A percentile compares a stretch with the other conserved stretches of the same genome.
phyloP scores from a whole-genome alignment of 805 yeast genomes.

The Candida pseudofarinosa region DNA sequence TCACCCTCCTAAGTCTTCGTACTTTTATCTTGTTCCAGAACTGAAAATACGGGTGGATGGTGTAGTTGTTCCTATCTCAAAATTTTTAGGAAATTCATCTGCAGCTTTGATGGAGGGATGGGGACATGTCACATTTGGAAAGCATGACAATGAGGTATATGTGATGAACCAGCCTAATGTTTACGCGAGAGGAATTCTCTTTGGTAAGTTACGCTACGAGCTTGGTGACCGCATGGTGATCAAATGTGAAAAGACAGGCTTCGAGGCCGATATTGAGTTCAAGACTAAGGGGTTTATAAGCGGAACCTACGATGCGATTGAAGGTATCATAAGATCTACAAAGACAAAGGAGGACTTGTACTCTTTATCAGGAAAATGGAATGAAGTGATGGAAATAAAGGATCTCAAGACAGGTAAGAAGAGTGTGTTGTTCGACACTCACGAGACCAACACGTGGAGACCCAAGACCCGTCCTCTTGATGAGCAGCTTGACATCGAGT shows the following conservation, averaged over 20 bases:
- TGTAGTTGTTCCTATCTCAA: slow-evolving; percentile 77
- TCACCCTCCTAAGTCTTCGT: slow-evolving; percentile 97
- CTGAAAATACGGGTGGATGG: slow-evolving; percentile 85
- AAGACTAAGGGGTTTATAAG: slow-evolving; percentile 92
- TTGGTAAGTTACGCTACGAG: slow-evolving; percentile 87
- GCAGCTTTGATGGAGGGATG: slow-evolving; percentile 97
- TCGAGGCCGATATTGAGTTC: slow-evolving; percentile 81
- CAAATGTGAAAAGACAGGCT: slow-evolving; percentile 54
- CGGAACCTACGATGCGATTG: slow-evolving; percentile 87
- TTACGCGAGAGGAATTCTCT: slow-evolving; percentile 88
- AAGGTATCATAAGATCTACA: slow-evolving; percentile 55
- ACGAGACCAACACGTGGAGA: slow-evolving; percentile 43
- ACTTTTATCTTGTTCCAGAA: slow-evolving; percentile 83
- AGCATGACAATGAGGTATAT: slow-evolving; percentile 65
- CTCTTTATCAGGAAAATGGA: slow-evolving; percentile 89
- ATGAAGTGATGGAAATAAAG: slow-evolving; percentile 72
- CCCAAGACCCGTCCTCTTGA: slow-evolving; percentile 75
- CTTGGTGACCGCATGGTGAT: slow-evolving; percentile 89
- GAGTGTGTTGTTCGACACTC: slow-evolving; percentile 43
- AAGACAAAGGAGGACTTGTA: slow-evolving; percentile 50
- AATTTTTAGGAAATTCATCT: slow-evolving; percentile 90
- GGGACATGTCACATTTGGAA: slow-evolving; percentile 66
- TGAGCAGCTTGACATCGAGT: slow-evolving; percentile 80
- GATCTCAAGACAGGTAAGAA: slow-evolving; percentile 42
- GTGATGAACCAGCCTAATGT: slow-evolving; percentile 92